Base-by-base conservation (phyloP, 2,329 filamentous ascomycete species). In the Calonectria crousiana region DNA sequence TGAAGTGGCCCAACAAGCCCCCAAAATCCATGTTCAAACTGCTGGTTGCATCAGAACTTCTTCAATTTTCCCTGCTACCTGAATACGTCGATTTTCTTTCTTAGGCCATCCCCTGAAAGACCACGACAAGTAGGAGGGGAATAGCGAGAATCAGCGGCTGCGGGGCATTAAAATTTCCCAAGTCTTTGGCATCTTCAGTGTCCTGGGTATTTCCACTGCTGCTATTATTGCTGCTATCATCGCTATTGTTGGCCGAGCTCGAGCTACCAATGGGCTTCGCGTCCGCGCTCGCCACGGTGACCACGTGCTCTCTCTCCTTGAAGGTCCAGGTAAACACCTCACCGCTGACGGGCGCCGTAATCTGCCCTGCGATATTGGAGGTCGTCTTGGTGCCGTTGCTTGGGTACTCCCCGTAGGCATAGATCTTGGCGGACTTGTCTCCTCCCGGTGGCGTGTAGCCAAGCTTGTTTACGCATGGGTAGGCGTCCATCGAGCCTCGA, bases 321-420 rank as follows among this genome's bases (percentile, higher is more conserved):
- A 62, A 62, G 10, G 56, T 62, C 56, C 56, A 62, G 23, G 56
- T 62, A 41, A 62, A 62, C 56, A 62, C 56, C 0, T 62, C 56
- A 16, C 56, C 56, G 9, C 56, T 62, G 14, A 62, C 56, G 4
- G 56, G 56, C 23, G n/a, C 4, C 16, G 56, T 62, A 23, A 62
- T 62, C 11, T 62, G 56, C 13, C 56, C 56, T 0, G 56, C 56
- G 18, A 62, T 41, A 18, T 62, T 62, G 36, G 56, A 62, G 10
- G 56, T 62, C 23, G 34, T 62, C 56, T 62, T 18, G n/a, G 56
- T 62, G n/a, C 56, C 56, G 16, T 62, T 62, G 28, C 6, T 26
- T 23, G 56, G 56, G 8, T 41, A 44, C 14, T 62, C 34, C 28
- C 56, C 56, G 26, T 41, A 62, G 14, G 56, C 56, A 14, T 62